These are phyloP conservation scores for Gossypium schwendimanii DNA, from an alignment of 441 rosid genomes.

Conservation along the genomic window DNA sequence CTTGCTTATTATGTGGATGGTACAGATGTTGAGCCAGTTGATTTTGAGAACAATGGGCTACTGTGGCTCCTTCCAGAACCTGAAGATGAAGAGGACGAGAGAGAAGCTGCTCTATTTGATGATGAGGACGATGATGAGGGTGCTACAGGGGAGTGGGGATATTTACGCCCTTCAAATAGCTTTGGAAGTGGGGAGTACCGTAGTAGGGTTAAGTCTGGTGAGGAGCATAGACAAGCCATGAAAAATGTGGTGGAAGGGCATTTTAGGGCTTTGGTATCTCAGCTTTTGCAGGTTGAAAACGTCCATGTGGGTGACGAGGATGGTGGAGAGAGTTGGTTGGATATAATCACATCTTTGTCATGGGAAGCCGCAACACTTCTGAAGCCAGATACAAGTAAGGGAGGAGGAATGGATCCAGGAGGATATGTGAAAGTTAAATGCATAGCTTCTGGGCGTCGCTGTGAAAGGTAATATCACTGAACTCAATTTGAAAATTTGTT, in stretches of 20 bases:
- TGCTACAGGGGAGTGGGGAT: slow-evolving; percentile 68
- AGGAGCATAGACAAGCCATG: slow-evolving; percentile 48
- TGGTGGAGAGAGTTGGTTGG: slow-evolving; percentile 59
- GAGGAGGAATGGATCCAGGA: slow-evolving; percentile 85
- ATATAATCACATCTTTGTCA: slow-evolving; percentile 63
- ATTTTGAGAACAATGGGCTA: slow-evolving; percentile 55
- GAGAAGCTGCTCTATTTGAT: slow-evolving; percentile 43
- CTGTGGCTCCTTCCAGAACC: slow-evolving; percentile 76
- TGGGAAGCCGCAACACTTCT: slow-evolving; percentile 80
- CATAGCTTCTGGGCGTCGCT: slow-evolving; percentile 54
- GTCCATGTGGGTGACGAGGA: slow-evolving; percentile 44
- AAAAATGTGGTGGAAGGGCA: slow-evolving; percentile 73
- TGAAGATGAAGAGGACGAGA: slow-evolving; percentile 70
- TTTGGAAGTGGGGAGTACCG: slow-evolving; percentile 51
- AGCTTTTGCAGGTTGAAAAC: slow-evolving; percentile 68
- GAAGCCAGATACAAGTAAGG: slow-evolving; percentile 65
- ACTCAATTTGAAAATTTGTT: slow-evolving; percentile 11
- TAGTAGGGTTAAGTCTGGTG: slow-evolving; percentile 40
- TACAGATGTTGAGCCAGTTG: slow-evolving; percentile 43
- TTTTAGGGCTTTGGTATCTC: slow-evolving; percentile 71
- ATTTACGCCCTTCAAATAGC: slow-evolving; percentile 49
- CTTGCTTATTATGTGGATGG: slow-evolving; percentile 36
- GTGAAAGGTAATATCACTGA: slow-evolving; percentile 47
- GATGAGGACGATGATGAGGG: slow-evolving; percentile 48
- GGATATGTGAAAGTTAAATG: slow-evolving; percentile 79